A percentile compares a stretch with the other conserved stretches of the same genome.
Evolutionary conservation across 371 early-diverging fungal genomes (phyloP).

Genomic region (Gilbertella persicaria): DNA sequence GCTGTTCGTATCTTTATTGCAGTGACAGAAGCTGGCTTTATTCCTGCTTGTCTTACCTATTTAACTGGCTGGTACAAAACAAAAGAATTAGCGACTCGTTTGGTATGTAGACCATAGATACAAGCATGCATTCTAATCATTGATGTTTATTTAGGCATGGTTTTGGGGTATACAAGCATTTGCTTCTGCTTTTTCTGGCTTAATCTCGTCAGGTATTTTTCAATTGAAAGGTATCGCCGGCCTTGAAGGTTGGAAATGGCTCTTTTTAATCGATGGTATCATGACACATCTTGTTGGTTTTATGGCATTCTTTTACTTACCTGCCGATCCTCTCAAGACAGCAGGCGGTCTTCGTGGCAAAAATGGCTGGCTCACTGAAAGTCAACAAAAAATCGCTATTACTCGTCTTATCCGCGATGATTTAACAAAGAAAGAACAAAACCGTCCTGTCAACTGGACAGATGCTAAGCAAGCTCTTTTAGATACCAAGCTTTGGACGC

Average conservation of each 20-base stretch:
- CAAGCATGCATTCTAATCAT: too few relatives aligned
- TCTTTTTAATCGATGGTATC: conserved; percentile 56
- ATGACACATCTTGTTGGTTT: conserved; percentile 50
- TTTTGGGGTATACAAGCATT: conserved; percentile 64
- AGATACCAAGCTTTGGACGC: conserved; percentile 50
- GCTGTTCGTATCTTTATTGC: conserved; percentile 35
- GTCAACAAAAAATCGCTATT: conserved; percentile 50
- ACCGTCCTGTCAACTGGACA: conserved; percentile 27
- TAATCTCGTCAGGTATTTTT: conserved; percentile 60
- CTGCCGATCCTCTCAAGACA: conserved; percentile 41
- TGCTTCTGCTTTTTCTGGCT: conserved; percentile 61
- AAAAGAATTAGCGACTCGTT: conserved; percentile 56
- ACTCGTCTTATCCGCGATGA: conserved; percentile 60
- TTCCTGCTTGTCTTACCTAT: conserved; percentile 60
- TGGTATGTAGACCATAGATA: too few relatives aligned
- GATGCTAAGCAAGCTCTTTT: conserved; percentile 36
- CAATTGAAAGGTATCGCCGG: conserved; percentile 55
- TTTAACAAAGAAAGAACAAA: conserved; percentile 43
- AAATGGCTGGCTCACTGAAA: conserved; percentile 39
- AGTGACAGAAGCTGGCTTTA: conserved; percentile 57
- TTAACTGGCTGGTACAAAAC: conserved; percentile 63
- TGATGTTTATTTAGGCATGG: conserved; percentile 31
- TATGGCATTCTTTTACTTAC: conserved; percentile 50
- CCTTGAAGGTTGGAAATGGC: conserved; percentile 62
- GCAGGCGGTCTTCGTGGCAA: conserved; percentile 39